phyloP scores from a whole-genome alignment of 176 grass and related monocot species.

The Aegilops speltoides region DNA sequence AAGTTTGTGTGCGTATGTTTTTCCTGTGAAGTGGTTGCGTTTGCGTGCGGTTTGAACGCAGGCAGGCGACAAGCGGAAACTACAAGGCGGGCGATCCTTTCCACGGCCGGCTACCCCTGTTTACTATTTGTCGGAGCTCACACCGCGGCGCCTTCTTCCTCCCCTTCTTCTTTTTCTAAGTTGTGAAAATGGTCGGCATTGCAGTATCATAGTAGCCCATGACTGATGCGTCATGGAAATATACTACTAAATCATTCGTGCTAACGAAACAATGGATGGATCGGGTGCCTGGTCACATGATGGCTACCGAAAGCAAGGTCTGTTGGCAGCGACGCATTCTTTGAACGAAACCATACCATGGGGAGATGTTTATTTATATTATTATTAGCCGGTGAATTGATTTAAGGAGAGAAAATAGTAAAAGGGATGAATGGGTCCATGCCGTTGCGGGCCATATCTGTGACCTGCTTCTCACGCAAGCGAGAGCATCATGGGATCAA shows the following conservation, averaged over 20 bases:
- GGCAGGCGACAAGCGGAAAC: constrained; percentile 22
- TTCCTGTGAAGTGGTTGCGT: constrained; percentile 32
- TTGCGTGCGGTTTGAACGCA: constrained; percentile 6
- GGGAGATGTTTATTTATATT: background rate
- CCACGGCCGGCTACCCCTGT: constrained; percentile 37
- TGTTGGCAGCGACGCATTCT: constrained; percentile 37
- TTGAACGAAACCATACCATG: background rate
- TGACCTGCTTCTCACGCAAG: constrained; percentile 51
- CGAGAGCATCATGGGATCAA: constrained; percentile 40
- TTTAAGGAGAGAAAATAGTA: background rate
- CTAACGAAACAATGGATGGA: background rate
- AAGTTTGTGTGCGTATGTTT: background rate
- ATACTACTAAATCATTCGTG: background rate
- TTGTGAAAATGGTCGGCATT: background rate
- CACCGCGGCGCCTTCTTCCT: background rate
- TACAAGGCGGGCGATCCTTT: constrained; percentile 45
- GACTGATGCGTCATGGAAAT: constrained; percentile 16
- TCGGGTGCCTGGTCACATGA: constrained; percentile 20
- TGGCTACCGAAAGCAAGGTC: constrained; percentile 32
- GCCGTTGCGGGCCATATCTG: background rate
- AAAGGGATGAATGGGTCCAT: background rate
- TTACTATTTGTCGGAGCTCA: constrained; percentile 27
- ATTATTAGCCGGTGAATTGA: background rate
- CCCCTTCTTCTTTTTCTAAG: background rate
- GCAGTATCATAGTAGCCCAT: constrained; percentile 20